phyloP scores from a whole-genome alignment of 1,284 basidiomycete genomes.

The Tausonia pullulans region DNA sequence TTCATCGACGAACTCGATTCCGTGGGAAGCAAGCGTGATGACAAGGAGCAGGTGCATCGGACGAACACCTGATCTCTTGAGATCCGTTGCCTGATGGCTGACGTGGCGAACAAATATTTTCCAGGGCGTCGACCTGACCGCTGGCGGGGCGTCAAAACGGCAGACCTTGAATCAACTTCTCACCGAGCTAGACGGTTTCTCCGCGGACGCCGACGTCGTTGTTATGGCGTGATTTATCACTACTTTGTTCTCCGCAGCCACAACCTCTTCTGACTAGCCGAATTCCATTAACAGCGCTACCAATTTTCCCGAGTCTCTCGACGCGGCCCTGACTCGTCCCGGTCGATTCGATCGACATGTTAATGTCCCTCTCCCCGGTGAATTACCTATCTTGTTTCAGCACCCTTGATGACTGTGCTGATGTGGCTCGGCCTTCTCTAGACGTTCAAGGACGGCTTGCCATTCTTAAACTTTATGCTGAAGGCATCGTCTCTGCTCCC shows the following conservation, averaged over 20 bases:
- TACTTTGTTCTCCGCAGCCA: too few relatives aligned
- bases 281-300: constrained; percentile 45
- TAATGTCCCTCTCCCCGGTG: constrained; percentile 61
- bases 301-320: constrained; percentile 85
- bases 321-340: constrained; percentile 83
- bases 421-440: background rate
- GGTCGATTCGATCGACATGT: constrained; percentile 88
- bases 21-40: constrained; percentile 39
- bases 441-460: constrained; percentile 73
- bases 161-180: constrained; percentile 84
- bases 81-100: too few relatives aligned
- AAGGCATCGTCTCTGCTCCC: constrained; percentile 53
- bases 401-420: too few relatives aligned
- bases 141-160: constrained; percentile 20
- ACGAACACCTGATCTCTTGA: too few relatives aligned
- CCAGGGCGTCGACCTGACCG: too few relatives aligned
- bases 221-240: constrained; percentile 51
- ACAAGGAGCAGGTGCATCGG: too few relatives aligned
- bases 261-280: too few relatives aligned
- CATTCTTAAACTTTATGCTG: constrained; percentile 82
- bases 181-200: constrained; percentile 90
- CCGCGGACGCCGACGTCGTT: constrained; percentile 79
- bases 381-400: too few relatives aligned
- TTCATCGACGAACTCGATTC: constrained; percentile 60
- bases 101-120: too few relatives aligned